These are phyloP conservation scores for Chrysanthemum seticuspe DNA, from an alignment of 129 eudicot genomes.

Conservation along the genomic window DNA sequence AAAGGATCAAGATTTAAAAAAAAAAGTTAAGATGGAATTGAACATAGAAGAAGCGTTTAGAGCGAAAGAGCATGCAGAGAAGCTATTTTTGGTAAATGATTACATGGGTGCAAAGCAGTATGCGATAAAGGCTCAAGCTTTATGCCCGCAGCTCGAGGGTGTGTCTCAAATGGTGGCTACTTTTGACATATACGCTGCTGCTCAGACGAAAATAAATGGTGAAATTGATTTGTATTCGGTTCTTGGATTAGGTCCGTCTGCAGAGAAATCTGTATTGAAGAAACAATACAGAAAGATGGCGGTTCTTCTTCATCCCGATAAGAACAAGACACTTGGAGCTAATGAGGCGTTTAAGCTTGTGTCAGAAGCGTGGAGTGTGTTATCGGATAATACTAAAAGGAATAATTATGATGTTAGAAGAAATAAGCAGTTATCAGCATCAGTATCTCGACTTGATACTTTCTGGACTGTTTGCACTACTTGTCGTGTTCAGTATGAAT, in stretches of 20 bases:
- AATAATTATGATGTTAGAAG: conserved; percentile 68
- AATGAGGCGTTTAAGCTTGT: conserved; percentile 89
- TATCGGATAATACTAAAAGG: conserved; percentile 72
- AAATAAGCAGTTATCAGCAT: conserved; percentile 42
- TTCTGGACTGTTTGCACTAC: conserved; percentile 98
- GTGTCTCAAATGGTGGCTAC: conserved; percentile 94
- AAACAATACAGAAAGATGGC: conserved; percentile 87
- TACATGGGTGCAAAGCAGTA: conserved; percentile 65
- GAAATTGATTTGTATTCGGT: conserved; percentile 80
- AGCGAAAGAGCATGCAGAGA: conserved; percentile 82
- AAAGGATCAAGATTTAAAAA: neutral
- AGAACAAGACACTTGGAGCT: conserved; percentile 89
- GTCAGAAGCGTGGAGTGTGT: conserved; percentile 83
- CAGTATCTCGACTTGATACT: conserved; percentile 45
- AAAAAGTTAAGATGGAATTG: conserved; percentile 56
- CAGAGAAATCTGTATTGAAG: conserved; percentile 60
- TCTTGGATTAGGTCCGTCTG: conserved; percentile 80
- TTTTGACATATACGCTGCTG: conserved; percentile 70
- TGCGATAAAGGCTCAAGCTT: conserved; percentile 78
- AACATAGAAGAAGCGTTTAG: conserved; percentile 77
- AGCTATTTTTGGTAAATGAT: conserved; percentile 70
- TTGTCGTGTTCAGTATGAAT: conserved; percentile 97
- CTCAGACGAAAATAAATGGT: conserved; percentile 45
- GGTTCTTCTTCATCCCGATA: conserved; percentile 92
- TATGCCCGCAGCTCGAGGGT: conserved; percentile 87